phyloP scores from a whole-genome alignment of 2,329 filamentous ascomycete genomes.

The Colletotrichum lini region DNA sequence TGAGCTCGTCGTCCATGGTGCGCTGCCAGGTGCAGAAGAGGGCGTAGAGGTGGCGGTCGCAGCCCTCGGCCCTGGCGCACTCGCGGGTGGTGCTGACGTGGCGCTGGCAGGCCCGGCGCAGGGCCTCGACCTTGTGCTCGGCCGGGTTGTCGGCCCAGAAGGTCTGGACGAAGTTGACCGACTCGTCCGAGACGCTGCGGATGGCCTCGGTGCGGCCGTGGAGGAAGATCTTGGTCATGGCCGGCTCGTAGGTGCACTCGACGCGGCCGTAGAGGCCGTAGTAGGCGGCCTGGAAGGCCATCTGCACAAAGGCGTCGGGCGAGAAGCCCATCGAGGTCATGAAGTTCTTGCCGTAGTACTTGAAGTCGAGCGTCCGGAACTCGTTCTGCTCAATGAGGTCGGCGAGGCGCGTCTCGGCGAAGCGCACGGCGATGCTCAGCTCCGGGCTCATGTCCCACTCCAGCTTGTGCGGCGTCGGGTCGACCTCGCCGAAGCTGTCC shows the following conservation, averaged over 20 bases:
- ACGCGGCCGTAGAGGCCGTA: conserved; percentile 95
- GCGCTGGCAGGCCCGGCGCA: conserved; percentile 86
- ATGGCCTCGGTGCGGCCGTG: conserved; percentile 97
- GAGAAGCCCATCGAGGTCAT: conserved; percentile 98
- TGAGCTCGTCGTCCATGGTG: conserved; percentile 80
- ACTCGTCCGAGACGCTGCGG: conserved; percentile 85
- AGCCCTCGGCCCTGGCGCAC: conserved; percentile 91
- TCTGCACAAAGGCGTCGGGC: conserved; percentile 96
- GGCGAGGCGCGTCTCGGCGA: conserved; percentile 93
- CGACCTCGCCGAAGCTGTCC: conserved; percentile 91
- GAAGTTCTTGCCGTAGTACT: conserved; percentile 94
- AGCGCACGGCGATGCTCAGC: conserved; percentile 89
- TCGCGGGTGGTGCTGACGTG: conserved; percentile 86
- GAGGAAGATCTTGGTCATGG: conserved; percentile 96
- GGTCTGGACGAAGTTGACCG: conserved; percentile 88
- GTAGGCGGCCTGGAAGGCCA: conserved; percentile 99
- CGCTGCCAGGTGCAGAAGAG: conserved; percentile 96
- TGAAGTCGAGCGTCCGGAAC: conserved; percentile 92
- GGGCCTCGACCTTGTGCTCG: conserved; percentile 86
- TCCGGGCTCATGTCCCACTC: conserved; percentile 99
- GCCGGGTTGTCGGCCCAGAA: conserved; percentile 95
- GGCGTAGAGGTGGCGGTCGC: conserved; percentile 93
- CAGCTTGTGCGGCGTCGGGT: conserved; percentile 93
- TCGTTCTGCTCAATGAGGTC: conserved; percentile 98
- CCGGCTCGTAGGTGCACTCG: conserved; percentile 96